Percentiles rank a stretch among this genome's conserved stretches.
Evolutionary conservation across 2,329 filamentous ascomycete species (phyloP).

Genomic region (Aspergillus ibericus): DNA sequence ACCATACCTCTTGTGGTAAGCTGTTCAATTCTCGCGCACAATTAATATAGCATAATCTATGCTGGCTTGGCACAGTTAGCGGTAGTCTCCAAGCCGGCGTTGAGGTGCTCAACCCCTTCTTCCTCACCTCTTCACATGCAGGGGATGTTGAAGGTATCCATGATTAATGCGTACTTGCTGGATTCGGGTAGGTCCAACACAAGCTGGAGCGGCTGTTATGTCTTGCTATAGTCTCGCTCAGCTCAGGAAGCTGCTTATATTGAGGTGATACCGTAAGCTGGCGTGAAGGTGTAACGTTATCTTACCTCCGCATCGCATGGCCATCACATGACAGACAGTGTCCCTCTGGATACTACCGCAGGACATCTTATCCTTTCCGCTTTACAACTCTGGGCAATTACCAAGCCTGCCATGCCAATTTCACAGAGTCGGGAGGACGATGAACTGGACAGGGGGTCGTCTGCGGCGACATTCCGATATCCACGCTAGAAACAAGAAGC

Average conservation of each 20-base stretch:
- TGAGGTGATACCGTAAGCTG: too few relatives aligned
- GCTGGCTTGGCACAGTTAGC: too few relatives aligned
- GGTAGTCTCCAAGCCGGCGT: too few relatives aligned
- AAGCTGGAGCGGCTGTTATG: too few relatives aligned
- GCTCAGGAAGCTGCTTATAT: too few relatives aligned
- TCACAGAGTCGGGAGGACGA: constrained; percentile 15
- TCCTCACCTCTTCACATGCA: too few relatives aligned
- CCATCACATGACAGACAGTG: neutral
- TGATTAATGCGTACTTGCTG: too few relatives aligned
- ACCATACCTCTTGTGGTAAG: constrained; percentile 1
- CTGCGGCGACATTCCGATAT: constrained; percentile 41
- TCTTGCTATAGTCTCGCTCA: too few relatives aligned
- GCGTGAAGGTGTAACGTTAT: too few relatives aligned
- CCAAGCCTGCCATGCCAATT: neutral
- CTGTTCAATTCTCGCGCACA: neutral
- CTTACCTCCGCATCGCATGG: neutral
- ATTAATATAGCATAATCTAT: neutral
- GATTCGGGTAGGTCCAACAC: too few relatives aligned
- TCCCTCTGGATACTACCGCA: neutral
- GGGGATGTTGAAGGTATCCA: too few relatives aligned
- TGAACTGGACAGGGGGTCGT: constrained; percentile 50
- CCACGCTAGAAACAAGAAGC: constrained; percentile 32
- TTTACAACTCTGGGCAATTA: neutral
- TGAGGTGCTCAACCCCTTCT: too few relatives aligned
- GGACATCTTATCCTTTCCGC: neutral